These are phyloP conservation scores for Clonostachys sp. DNA, from an alignment of 2,329 filamentous ascomycete species.

Conservation along the genomic window DNA sequence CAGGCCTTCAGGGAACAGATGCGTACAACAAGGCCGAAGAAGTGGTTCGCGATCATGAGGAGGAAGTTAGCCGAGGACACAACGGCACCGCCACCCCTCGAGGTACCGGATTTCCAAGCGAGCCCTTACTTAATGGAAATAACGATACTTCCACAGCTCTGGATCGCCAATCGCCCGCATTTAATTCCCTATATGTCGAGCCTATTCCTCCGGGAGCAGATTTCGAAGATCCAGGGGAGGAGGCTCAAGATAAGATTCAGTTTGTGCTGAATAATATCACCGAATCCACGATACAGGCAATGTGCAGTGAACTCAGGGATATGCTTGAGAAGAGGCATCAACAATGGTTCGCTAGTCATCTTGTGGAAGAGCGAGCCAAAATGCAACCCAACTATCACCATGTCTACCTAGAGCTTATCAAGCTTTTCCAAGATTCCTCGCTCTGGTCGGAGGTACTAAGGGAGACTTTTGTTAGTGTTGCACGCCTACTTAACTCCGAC, in stretches of 20 bases:
- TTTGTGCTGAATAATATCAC: conserved; percentile 98
- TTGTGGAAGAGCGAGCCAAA: conserved; percentile 94
- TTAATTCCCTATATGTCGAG: conserved; percentile 75
- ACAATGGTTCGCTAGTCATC: conserved; percentile 93
- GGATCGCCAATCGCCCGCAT: conserved; percentile 65
- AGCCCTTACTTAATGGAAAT: conserved; percentile 64
- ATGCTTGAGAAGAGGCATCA: conserved; percentile 77
- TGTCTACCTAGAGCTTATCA: conserved; percentile 86
- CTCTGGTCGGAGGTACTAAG: conserved; percentile 88
- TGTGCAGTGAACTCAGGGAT: conserved; percentile 76
- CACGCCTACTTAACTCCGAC: conserved; percentile 86
- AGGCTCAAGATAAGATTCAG: conserved; percentile 86
- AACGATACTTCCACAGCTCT: conserved; percentile 54
- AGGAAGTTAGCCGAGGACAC: conserved; percentile 51
- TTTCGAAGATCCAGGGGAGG: conserved; percentile 79
- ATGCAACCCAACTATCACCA: conserved; percentile 96
- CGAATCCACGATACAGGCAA: conserved; percentile 78
- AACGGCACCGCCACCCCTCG: conserved; percentile 41
- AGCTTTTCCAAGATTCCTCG: conserved; percentile 71
- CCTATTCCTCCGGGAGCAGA: conserved; percentile 55
- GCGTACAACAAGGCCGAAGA: conserved; percentile 80
- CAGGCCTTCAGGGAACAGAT: conserved; percentile 77
- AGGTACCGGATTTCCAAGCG: conserved; percentile 30
- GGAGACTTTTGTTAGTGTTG: conserved; percentile 85
- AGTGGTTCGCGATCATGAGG: conserved; percentile 65